Base-by-base conservation (phyloP, 768 basidiomycete species). In the Mycena sanguinolenta region DNA sequence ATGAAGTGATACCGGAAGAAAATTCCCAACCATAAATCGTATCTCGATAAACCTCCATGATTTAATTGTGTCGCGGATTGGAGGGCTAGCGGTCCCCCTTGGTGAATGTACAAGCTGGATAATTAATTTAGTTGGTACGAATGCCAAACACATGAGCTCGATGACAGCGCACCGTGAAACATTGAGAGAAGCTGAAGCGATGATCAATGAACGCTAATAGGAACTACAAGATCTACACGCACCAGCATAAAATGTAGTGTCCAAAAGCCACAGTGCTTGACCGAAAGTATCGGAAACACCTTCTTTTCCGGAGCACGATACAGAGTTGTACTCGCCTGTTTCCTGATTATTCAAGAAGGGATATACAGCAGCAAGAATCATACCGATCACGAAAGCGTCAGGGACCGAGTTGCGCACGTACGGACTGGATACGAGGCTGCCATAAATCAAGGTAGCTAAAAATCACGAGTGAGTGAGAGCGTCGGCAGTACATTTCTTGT, bases 221-320 rank as follows among this genome's bases (percentile, higher is more conserved):
- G 17, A 57, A 38, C 21, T 16, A 30, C 19, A 25, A 12, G 49
- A 5, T 6, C 10, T 14, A 50, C 49, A 27, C n/a, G n/a, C 34
- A 36, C 55, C 13, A 4, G 44, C 59, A 71, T 87, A 86, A 6
- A 87, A 73, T 4, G 82, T 85, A 0, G 84, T 86, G 72, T 87
- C 82, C 28, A 87, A 78, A 58, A 88, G 78, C 87, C 87, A 88
- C 36, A 89, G 78, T 17, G 87, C 84, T 68, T 88, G 88, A 28
- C 88, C 87, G 63, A 88, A 87, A 3, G 88, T 88, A 69, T 88
- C 86, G 74, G 84, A 86, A 42, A 88, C 85, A 52, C 82, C 83
- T 65, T 84, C 81, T 60, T 79, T 83, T 6, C 88, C 88, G 16
- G 85, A 84, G 62, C 87, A 88, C 7, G 86, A 87, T 14, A 88